Percentiles rank a stretch among this genome's conserved stretches.
phyloP scores from a whole-genome alignment of 2,329 filamentous ascomycete genomes.

The Ilyonectria destructans region DNA sequence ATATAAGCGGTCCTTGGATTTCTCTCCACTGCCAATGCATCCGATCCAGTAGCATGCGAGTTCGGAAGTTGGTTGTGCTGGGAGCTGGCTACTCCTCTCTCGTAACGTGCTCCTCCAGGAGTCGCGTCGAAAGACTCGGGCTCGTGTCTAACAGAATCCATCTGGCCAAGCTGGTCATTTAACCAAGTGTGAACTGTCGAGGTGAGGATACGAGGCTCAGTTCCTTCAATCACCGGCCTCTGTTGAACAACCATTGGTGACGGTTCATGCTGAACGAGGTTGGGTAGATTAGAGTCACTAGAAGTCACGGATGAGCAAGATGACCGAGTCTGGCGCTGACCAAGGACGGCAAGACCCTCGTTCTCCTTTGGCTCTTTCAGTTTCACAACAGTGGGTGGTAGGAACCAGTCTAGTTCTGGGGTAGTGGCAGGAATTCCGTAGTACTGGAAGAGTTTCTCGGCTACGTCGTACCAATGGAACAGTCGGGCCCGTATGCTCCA shows the following conservation, averaged over 20 bases:
- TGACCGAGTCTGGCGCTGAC: background rate
- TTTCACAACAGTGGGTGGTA: constrained; percentile 28
- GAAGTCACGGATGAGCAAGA: background rate
- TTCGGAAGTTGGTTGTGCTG: background rate
- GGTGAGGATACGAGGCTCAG: too few species aligned
- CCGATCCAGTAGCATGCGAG: background rate
- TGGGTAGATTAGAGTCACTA: background rate
- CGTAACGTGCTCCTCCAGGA: constrained; percentile 13
- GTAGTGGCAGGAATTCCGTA: constrained; percentile 31
- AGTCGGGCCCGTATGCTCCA: constrained; percentile 52
- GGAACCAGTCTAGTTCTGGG: constrained; percentile 50
- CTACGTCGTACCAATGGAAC: constrained; percentile 49
- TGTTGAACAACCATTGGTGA: background rate
- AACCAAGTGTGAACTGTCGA: background rate
- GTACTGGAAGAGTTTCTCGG: constrained; percentile 43
- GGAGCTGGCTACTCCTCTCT: background rate
- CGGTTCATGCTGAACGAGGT: background rate
- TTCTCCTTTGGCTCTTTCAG: background rate
- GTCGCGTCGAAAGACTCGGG: constrained; percentile 21
- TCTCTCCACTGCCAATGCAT: constrained; percentile 15
- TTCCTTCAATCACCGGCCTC: background rate
- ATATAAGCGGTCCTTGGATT: background rate
- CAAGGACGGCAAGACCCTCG: background rate
- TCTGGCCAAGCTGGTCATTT: background rate
- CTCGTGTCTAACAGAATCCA: background rate